Percentiles rank a stretch among this genome's conserved stretches.
Evolutionary conservation across 208 protist species (phyloP).

Genomic region (Herpetomonas tarakana): DNA sequence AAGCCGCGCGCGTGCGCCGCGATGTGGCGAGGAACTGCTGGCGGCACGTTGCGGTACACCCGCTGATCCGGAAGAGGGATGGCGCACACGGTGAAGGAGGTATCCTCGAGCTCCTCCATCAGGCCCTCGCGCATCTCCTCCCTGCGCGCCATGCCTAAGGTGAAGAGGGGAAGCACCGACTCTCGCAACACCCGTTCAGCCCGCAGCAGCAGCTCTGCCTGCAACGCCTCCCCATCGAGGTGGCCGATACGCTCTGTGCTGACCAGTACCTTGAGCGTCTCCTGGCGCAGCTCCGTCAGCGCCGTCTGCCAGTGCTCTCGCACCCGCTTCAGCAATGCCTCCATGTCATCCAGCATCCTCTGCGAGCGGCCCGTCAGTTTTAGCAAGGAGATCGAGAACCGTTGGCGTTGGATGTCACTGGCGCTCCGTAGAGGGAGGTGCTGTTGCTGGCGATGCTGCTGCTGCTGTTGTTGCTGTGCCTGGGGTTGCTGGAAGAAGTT

Average conservation of each 20-base stretch:
- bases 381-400: conserved; percentile 17
- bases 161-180: background rate
- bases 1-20: conserved; percentile 54
- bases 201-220: background rate
- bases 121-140: conserved; percentile 61
- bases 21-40: conserved; percentile 48
- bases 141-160: conserved; percentile 14
- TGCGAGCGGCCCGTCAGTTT: conserved; percentile 23
- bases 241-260: background rate
- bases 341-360: conserved; percentile 19
- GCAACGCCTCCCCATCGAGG: background rate
- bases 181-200: background rate
- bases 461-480: background rate
- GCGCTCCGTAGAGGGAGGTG: background rate
- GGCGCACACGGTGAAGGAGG: conserved; percentile 33
- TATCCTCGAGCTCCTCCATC: conserved; percentile 43
- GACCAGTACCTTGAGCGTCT: background rate
- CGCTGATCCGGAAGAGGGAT: conserved; percentile 72
- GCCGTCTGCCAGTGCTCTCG: conserved; percentile 9
- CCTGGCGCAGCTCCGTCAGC: conserved; percentile 6
- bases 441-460: background rate
- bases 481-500: too few species aligned
- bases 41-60: conserved; percentile 59
- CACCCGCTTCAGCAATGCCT: conserved; percentile 18
- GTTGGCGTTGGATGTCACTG: conserved; percentile 27